These are phyloP conservation scores for Daldinia loculata DNA, from an alignment of 495 filamentous ascomycete species.

Conservation along the genomic window DNA sequence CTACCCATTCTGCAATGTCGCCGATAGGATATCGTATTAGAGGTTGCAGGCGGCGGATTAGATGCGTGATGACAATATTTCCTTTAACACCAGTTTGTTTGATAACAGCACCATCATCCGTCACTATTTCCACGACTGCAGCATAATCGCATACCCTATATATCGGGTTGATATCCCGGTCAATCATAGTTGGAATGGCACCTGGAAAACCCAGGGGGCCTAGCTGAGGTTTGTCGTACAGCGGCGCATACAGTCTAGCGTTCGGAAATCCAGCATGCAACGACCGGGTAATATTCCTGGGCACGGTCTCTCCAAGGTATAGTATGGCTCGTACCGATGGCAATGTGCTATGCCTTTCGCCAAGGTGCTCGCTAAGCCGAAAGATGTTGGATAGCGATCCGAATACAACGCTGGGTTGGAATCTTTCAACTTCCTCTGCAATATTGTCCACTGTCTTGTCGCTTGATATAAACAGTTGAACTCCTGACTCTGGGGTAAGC, in stretches of 20 bases:
- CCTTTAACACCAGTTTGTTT: conserved; percentile 11
- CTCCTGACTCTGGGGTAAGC: background rate
- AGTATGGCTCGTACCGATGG: conserved; percentile 1
- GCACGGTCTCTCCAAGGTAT: background rate
- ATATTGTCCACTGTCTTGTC: conserved; percentile 1
- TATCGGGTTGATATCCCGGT: conserved; percentile 4
- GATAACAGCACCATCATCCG: conserved; percentile 14
- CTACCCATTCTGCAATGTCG: conserved; percentile 16
- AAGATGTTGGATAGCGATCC: background rate
- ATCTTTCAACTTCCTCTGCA: background rate
- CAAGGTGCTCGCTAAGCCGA: conserved; percentile 3
- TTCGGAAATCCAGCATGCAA: conserved; percentile 12
- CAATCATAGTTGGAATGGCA: background rate
- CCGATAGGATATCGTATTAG: conserved; percentile 17
- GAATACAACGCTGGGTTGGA: conserved; percentile 4
- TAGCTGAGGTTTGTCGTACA: conserved; percentile 8
- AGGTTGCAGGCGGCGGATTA: conserved; percentile 17
- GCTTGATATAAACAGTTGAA: conserved; percentile 17
- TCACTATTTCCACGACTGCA: conserved; percentile 8
- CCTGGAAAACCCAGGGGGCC: conserved; percentile 5
- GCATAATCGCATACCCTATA: conserved; percentile 1
- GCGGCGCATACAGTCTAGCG: conserved; percentile 1
- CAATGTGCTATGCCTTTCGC: background rate
- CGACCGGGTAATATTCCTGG: background rate
- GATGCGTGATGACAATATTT: conserved; percentile 15